Percentiles rank a stretch among this genome's conserved stretches.
These are phyloP conservation scores for Serendipita sp. DNA, from an alignment of 768 basidiomycete genomes.

Conservation along the genomic window DNA sequence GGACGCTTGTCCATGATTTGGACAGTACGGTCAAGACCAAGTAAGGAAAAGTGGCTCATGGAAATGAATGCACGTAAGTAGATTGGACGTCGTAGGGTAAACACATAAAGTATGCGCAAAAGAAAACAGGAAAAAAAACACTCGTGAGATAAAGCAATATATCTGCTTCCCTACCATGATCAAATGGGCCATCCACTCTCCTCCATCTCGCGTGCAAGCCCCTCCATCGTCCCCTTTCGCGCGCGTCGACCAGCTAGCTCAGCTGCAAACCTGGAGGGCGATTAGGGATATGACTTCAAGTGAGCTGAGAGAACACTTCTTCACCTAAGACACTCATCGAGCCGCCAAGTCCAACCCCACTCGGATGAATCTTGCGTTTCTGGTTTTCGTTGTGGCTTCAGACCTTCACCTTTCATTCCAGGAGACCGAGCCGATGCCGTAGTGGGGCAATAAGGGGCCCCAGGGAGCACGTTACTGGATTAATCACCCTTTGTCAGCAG, in stretches of 20 bases:
- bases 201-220: conserved; percentile 58
- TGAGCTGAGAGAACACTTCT: conserved; percentile 13
- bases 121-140: neutral
- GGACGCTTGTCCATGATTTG: neutral
- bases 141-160: neutral
- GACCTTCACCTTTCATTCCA: conserved; percentile 9
- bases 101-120: neutral
- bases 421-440: conserved; percentile 14
- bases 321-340: conserved; percentile 71
- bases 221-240: conserved; percentile 43
- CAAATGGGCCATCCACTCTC: conserved; percentile 52
- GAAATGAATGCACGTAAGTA: too few species aligned
- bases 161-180: neutral
- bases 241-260: conserved; percentile 69
- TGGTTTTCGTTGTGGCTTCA: conserved; percentile 12
- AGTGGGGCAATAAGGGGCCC: conserved; percentile 58
- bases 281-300: neutral
- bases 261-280: conserved; percentile 51
- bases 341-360: conserved; percentile 41
- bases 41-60: too few species aligned
- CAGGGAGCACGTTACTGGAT: conserved; percentile 31
- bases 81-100: too few species aligned
- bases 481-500: neutral
- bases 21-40: neutral
- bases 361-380: conserved; percentile 12